phyloP scores from a whole-genome alignment of 495 filamentous ascomycete species.

The Aspergillus panamensis region DNA sequence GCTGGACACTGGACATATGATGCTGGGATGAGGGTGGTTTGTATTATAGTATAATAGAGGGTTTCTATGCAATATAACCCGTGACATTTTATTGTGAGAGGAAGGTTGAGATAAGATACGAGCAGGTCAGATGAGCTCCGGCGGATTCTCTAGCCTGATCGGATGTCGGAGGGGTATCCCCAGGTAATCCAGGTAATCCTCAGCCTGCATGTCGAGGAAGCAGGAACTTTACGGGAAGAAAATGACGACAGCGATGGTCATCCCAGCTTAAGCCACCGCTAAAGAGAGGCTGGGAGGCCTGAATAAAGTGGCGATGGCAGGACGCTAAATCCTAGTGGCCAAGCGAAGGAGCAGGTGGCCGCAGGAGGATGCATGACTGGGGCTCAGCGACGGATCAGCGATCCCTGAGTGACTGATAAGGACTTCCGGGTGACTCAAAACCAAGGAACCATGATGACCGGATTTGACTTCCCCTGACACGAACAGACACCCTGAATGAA shows the following conservation, averaged over 20 bases:
- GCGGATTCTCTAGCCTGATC: too few species aligned
- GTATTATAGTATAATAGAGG: too few species aligned
- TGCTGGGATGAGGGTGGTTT: too few species aligned
- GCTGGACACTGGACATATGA: background rate
- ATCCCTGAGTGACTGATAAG: constrained; percentile 1
- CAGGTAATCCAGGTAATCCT: too few species aligned
- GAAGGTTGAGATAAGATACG: too few species aligned
- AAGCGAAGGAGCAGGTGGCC: background rate
- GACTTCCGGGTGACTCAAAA: background rate
- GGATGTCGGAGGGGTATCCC: too few species aligned
- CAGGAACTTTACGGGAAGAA: too few species aligned
- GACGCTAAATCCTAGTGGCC: background rate
- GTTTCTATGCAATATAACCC: too few species aligned
- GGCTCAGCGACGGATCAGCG: constrained; percentile 1
- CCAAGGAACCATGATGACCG: background rate
- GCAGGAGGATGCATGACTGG: constrained; percentile 2
- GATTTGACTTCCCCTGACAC: background rate
- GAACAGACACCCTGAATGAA: background rate
- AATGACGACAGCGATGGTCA: too few species aligned
- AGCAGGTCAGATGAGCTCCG: too few species aligned
- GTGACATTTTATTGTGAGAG: too few species aligned
- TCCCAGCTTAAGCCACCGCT: background rate
- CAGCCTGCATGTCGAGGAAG: too few species aligned
- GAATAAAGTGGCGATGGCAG: background rate
- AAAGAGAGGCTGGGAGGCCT: background rate